These are phyloP conservation scores for Irpex rosettiformis DNA, from an alignment of 1,284 basidiomycete genomes.

Conservation along the genomic window DNA sequence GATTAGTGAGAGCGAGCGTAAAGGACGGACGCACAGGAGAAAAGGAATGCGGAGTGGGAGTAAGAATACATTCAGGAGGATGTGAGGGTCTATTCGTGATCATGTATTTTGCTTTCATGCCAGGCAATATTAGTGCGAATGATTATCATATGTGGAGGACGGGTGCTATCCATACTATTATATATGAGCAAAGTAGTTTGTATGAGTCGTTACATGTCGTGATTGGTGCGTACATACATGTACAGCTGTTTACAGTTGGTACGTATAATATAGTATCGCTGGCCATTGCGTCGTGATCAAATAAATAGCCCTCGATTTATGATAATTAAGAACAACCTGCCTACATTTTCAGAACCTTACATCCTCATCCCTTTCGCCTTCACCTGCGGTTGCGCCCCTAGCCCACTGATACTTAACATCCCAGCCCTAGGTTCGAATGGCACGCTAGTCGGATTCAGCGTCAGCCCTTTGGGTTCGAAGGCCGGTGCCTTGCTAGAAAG, in stretches of 20 bases:
- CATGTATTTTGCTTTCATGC: not conserved
- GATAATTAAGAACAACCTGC: not conserved
- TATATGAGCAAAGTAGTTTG: not conserved
- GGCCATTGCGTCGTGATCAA: not conserved
- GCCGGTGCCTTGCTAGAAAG: conserved; percentile 31
- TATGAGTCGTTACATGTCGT: not conserved
- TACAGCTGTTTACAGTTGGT: too few species aligned
- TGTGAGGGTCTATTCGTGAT: conserved; percentile 18
- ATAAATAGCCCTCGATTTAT: not conserved
- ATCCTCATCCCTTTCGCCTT: not conserved
- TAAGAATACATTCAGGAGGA: conserved; percentile 73
- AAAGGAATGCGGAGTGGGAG: conserved; percentile 80
- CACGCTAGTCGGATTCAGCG: conserved; percentile 28
- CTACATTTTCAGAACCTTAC: not conserved
- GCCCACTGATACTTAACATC: not conserved
- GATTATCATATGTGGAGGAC: too few species aligned
- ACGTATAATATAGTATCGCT: not conserved
- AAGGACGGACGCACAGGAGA: conserved; percentile 70
- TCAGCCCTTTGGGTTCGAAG: conserved; percentile 28
- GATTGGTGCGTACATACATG: not conserved
- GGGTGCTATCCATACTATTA: too few species aligned
- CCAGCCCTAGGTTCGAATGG: conserved; percentile 24
- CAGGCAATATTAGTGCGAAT: not conserved
- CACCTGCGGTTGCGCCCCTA: conserved; percentile 1
- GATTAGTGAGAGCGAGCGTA: conserved; percentile 54